phyloP scores from a whole-genome alignment of 768 basidiomycete species.

The Crepidotus variabilis region DNA sequence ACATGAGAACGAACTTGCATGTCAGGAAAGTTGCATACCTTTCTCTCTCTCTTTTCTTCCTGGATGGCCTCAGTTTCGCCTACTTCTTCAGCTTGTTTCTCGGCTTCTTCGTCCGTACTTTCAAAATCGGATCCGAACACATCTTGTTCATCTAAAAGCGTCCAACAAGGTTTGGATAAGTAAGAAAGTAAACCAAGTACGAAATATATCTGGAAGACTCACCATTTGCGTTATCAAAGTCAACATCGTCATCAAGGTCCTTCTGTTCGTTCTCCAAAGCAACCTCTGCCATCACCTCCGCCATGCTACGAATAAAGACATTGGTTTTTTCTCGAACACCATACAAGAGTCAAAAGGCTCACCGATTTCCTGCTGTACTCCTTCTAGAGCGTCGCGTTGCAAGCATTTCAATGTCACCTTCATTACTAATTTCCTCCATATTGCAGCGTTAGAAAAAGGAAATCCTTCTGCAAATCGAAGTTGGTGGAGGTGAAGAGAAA shows the following conservation, averaged over 20 bases:
- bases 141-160: slow-evolving; percentile 68
- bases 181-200: slow-evolving; percentile 1
- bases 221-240: slow-evolving; percentile 67
- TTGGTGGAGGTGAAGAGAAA: neutral
- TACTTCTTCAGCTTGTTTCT: slow-evolving; percentile 47
- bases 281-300: slow-evolving; percentile 72
- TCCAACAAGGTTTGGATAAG: slow-evolving; percentile 4
- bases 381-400: slow-evolving; percentile 60
- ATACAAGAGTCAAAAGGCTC: slow-evolving; percentile 8
- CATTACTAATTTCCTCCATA: slow-evolving; percentile 12
- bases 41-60: slow-evolving; percentile 53
- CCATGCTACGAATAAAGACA: slow-evolving; percentile 49
- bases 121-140: slow-evolving; percentile 82
- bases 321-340: slow-evolving; percentile 1
- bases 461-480: neutral
- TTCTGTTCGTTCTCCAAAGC: slow-evolving; percentile 48
- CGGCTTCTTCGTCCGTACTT: slow-evolving; percentile 75
- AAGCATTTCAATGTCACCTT: slow-evolving; percentile 37
- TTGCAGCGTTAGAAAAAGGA: neutral
- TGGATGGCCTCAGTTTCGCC: slow-evolving; percentile 56
- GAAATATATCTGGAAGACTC: neutral
- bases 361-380: slow-evolving; percentile 81
- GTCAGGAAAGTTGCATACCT: slow-evolving; percentile 29
- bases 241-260: slow-evolving; percentile 69
- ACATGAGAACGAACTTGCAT: neutral